These are phyloP conservation scores for Umbelopsis vinacea DNA, from an alignment of 192 early-diverging fungal genomes.

Conservation along the genomic window DNA sequence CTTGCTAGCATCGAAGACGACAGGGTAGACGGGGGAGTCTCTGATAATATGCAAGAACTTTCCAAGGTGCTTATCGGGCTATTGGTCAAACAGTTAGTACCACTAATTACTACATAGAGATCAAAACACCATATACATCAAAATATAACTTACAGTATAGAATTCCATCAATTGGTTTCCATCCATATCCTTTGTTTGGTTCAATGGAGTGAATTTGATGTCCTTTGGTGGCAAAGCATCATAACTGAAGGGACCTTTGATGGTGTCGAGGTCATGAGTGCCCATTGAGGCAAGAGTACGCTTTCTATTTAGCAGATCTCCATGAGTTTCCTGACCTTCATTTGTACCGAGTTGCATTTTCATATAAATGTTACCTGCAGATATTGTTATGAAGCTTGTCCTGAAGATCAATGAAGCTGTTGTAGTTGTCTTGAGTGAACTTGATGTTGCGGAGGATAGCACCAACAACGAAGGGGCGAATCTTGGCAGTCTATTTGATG, in stretches of 20 bases:
- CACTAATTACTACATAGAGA: neutral
- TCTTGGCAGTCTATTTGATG: constrained; percentile 66
- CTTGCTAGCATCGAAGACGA: constrained; percentile 85
- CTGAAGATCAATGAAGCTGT: constrained; percentile 97
- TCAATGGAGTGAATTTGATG: constrained; percentile 93
- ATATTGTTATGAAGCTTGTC: constrained; percentile 99
- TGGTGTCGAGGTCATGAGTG: constrained; percentile 96
- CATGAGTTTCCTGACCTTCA: constrained; percentile 4
- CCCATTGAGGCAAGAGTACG: constrained; percentile 95
- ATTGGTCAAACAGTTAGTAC: neutral
- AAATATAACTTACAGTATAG: constrained; percentile 68
- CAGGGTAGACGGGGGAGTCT: constrained; percentile 87
- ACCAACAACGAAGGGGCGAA: constrained; percentile 87
- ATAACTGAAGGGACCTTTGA: constrained; percentile 94
- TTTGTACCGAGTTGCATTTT: neutral
- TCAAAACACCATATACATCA: neutral
- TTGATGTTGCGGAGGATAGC: constrained; percentile 88
- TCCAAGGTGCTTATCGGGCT: constrained; percentile 80
- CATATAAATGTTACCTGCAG: constrained; percentile 63
- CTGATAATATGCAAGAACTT: constrained; percentile 95
- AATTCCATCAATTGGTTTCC: constrained; percentile 88
- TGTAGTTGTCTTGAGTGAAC: constrained; percentile 83
- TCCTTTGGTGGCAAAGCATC: constrained; percentile 88
- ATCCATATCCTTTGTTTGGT: constrained; percentile 87
- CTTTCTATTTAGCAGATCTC: constrained; percentile 55